These are phyloP conservation scores for Colletotrichum chrysophilum DNA, from an alignment of 2,329 filamentous ascomycete species.

Conservation along the genomic window DNA sequence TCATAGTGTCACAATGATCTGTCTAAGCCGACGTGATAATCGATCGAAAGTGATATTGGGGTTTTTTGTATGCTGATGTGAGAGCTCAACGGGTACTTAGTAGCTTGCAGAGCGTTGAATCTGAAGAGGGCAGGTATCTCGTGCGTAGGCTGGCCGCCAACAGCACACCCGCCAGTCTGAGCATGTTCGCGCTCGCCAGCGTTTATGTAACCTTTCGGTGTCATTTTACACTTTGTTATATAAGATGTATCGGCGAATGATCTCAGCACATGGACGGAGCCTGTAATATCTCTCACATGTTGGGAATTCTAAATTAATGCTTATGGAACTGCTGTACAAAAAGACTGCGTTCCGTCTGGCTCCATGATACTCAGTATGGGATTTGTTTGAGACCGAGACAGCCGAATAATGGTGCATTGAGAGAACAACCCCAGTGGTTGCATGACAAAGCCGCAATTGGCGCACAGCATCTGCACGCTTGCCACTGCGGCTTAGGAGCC, in stretches of 20 bases:
- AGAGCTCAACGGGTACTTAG: too few relatives aligned
- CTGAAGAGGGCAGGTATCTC: too few relatives aligned
- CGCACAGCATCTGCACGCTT: not conserved
- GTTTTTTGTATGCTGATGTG: too few relatives aligned
- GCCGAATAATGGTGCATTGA: accelerated
- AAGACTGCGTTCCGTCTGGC: accelerated
- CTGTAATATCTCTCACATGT: not conserved
- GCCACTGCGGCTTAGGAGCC: not conserved
- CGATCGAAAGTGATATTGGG: too few relatives aligned
- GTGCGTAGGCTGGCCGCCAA: too few relatives aligned
- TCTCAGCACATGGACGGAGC: not conserved
- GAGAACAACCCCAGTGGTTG: not conserved
- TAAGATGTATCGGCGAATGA: too few relatives aligned
- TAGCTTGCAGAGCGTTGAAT: too few relatives aligned
- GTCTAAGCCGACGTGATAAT: too few relatives aligned
- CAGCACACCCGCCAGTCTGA: accelerated
- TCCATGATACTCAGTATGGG: not conserved
- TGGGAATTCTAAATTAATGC: not conserved
- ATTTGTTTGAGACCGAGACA: not conserved
- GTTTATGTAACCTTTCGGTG: too few relatives aligned
- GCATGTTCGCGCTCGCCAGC: too few relatives aligned
- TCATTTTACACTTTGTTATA: too few relatives aligned
- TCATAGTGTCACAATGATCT: accelerated
- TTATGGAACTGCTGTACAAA: not conserved
- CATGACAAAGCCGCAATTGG: not conserved